Conservation (phyloP, 2,329 filamentous ascomycete species). For the Septoria petroselini region DNA sequence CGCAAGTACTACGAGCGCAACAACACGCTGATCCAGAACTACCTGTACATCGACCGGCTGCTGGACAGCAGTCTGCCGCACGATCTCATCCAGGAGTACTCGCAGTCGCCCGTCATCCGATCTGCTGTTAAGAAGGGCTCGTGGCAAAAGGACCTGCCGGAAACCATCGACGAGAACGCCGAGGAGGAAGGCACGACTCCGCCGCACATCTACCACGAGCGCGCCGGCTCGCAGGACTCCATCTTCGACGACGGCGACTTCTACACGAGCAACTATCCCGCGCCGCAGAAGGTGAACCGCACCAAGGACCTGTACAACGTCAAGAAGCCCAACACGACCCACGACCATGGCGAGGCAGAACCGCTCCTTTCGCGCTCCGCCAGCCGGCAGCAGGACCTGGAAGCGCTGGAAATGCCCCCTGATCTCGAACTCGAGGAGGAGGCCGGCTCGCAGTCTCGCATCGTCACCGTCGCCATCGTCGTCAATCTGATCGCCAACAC, state of each 20-base stretch:
- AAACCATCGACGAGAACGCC: conserved; percentile 70
- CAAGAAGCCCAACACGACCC: conserved; percentile 55
- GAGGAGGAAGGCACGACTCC: conserved; percentile 21
- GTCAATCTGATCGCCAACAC: conserved; percentile 78
- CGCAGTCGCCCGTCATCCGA: conserved; percentile 48
- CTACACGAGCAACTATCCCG: conserved; percentile 24
- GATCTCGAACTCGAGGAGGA: conserved; percentile 66
- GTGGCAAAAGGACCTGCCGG: conserved; percentile 55
- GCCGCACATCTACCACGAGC: conserved; percentile 27
- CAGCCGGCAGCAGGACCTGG: conserved; percentile 8
- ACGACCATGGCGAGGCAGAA: conserved; percentile 41
- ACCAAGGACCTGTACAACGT: conserved; percentile 83
- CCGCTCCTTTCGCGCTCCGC: conserved; percentile 31
- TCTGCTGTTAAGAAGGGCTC: conserved; percentile 13
- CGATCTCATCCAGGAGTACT: conserved; percentile 86
- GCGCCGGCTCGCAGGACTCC: conserved; percentile 27
- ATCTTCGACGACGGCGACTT: conserved; percentile 25
- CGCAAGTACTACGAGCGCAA: conserved; percentile 84
- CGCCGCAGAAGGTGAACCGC: conserved; percentile 59
- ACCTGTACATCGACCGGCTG: conserved; percentile 86
- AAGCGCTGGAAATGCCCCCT: conserved; percentile 55
- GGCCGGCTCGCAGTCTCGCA: conserved; percentile 67
- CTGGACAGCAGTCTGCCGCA: conserved; percentile 91
- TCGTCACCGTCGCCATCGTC: conserved; percentile 85
- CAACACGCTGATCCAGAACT: conserved; percentile 85